Evolutionary conservation across 345 rosid genomes (phyloP).

Genomic region (Cardamine resedifolia): DNA sequence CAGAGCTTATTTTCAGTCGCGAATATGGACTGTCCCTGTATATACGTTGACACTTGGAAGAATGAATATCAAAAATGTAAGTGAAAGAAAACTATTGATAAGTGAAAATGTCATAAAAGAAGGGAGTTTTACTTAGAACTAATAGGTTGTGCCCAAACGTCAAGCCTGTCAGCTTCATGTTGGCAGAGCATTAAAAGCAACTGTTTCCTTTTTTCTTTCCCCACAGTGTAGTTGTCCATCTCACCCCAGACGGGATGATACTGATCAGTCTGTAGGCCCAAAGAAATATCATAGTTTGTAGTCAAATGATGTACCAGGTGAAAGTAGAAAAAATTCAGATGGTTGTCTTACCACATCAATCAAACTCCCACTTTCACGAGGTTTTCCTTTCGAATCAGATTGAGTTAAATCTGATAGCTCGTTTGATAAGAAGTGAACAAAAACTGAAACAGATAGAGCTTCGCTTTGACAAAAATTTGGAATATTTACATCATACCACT

Average conservation of each 20-base stretch:
- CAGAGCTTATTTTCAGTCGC: conserved; percentile 70
- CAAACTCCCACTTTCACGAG: conserved; percentile 57
- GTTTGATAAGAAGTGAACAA: conserved; percentile 74
- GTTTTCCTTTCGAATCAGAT: conserved; percentile 60
- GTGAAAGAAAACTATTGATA: conserved; percentile 17
- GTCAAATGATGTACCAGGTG: conserved; percentile 6
- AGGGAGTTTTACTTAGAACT: conserved; percentile 65
- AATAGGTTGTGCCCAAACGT: conserved; percentile 97
- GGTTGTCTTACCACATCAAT: conserved; percentile 56
- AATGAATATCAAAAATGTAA: conserved; percentile 20
- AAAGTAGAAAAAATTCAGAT: neutral
- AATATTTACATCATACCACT: conserved; percentile 73
- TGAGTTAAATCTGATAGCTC: conserved; percentile 64
- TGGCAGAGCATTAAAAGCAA: conserved; percentile 95
- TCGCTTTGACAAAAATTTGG: conserved; percentile 74
- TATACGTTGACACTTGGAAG: conserved; percentile 30
- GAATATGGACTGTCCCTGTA: conserved; percentile 63
- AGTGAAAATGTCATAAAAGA: conserved; percentile 16
- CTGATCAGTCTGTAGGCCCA: conserved; percentile 58
- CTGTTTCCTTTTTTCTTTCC: conserved; percentile 88
- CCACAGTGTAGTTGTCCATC: conserved; percentile 74
- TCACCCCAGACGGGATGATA: conserved; percentile 97
- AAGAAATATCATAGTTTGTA: conserved; percentile 23
- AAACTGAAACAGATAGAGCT: conserved; percentile 81
- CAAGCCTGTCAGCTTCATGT: conserved; percentile 99